A percentile compares a stretch with the other conserved stretches of the same genome.
phyloP scores from a whole-genome alignment of 1,284 basidiomycete genomes.

The Malassezia furfur region DNA sequence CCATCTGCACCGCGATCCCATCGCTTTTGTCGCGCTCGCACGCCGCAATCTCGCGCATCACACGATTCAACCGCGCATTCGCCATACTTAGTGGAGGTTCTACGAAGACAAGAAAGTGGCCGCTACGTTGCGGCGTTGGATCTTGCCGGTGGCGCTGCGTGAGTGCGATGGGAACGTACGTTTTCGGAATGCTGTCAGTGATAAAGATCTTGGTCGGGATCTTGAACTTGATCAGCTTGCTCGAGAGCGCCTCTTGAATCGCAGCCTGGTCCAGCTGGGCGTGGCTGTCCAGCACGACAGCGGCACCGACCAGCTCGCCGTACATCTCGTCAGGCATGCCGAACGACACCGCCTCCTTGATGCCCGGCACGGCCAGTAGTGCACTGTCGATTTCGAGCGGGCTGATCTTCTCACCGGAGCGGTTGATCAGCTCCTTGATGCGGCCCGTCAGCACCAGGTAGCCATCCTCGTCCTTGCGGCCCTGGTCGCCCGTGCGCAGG shows the following conservation, averaged over 20 bases:
- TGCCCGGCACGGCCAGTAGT: conserved; percentile 51
- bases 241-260: conserved; percentile 33
- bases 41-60: conserved; percentile 73
- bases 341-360: conserved; percentile 54
- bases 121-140: conserved; percentile 42
- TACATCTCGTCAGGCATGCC: conserved; percentile 47
- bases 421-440: conserved; percentile 48
- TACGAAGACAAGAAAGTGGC: conserved; percentile 24
- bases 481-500: conserved; percentile 60
- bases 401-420: conserved; percentile 60
- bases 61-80: conserved; percentile 74
- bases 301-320: conserved; percentile 48
- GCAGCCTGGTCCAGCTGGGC: conserved; percentile 25
- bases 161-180: conserved; percentile 12
- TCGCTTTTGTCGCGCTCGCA: conserved; percentile 87
- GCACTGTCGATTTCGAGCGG: conserved; percentile 58
- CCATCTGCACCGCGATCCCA: conserved; percentile 70
- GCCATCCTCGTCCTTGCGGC: conserved; percentile 57
- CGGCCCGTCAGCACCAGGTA: conserved; percentile 53
- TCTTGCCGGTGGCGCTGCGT: conserved; percentile 39
- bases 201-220: conserved; percentile 49
- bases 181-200: conserved; percentile 48
- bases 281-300: conserved; percentile 33
- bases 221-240: conserved; percentile 48
- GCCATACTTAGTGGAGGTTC: conserved; percentile 47